phyloP scores from a whole-genome alignment of 2,329 filamentous ascomycete species.

The Cordyceps militaris region DNA sequence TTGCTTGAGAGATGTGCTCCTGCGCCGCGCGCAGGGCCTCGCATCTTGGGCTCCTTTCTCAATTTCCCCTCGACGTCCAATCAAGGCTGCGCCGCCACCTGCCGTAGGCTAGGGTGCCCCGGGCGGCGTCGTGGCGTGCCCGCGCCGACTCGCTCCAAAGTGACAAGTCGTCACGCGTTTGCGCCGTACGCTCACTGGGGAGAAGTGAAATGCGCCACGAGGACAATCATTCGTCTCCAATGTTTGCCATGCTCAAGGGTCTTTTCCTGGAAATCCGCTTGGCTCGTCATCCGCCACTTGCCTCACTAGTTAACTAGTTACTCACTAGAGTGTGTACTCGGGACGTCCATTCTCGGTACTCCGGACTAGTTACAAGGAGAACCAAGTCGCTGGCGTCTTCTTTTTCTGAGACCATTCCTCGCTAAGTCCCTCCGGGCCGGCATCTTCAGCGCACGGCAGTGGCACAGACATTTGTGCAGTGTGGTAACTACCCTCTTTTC shows the following conservation, averaged over 20 bases:
- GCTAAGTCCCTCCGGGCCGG: not conserved
- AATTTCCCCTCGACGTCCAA: not conserved
- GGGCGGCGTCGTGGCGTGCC: not conserved
- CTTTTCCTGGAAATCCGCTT: not conserved
- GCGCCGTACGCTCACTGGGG: not conserved
- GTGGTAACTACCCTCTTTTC: not conserved
- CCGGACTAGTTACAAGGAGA: not conserved
- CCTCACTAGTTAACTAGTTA: too few species aligned
- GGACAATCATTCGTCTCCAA: not conserved
- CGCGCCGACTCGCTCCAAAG: not conserved
- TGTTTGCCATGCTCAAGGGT: too few species aligned
- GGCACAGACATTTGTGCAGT: not conserved
- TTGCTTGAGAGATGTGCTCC: not conserved
- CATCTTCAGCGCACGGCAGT: slow-evolving; percentile 4
- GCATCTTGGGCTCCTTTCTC: not conserved
- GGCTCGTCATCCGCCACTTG: not conserved
- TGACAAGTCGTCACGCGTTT: slow-evolving; percentile 2
- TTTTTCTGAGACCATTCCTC: not conserved
- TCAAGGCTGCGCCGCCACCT: slow-evolving; percentile 3
- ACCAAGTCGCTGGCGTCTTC: not conserved
- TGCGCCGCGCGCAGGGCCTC: not conserved
- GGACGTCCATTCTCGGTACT: too few species aligned
- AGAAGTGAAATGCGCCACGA: not conserved
- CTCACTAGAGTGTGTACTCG: too few species aligned
- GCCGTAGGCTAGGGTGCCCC: not conserved